These are phyloP conservation scores for Pichia deserticola DNA, from an alignment of 805 yeast species.

Conservation along the genomic window DNA sequence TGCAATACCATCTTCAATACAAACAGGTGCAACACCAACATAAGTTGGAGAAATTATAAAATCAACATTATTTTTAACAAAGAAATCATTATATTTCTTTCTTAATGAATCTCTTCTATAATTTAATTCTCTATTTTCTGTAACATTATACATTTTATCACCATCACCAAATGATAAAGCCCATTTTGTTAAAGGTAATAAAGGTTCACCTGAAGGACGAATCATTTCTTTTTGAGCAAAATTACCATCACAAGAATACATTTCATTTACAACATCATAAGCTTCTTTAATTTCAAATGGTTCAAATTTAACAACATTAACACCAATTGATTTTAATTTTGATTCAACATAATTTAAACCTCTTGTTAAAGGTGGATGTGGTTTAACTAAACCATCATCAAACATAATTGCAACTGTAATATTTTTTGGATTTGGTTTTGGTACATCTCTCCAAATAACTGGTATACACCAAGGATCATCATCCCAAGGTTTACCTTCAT, in stretches of 20 bases:
- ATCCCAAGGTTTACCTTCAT: slow-evolving; percentile 60
- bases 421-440: slow-evolving; percentile 30
- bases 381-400: slow-evolving; percentile 59
- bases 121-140: slow-evolving; percentile 52
- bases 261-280: slow-evolving; percentile 46
- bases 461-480: slow-evolving; percentile 39
- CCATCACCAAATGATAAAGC: slow-evolving; percentile 53
- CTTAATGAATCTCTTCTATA: slow-evolving; percentile 50
- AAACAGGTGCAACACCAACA: slow-evolving; percentile 64
- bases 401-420: slow-evolving; percentile 55
- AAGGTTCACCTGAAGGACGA: slow-evolving; percentile 61
- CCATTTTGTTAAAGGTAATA: slow-evolving; percentile 56
- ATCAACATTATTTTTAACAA: slow-evolving; percentile 51
- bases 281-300: slow-evolving; percentile 55
- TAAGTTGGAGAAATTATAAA: slow-evolving; percentile 62
- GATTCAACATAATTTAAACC: slow-evolving; percentile 47
- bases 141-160: slow-evolving; percentile 35
- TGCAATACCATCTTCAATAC: slow-evolving; percentile 36
- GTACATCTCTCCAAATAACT: slow-evolving; percentile 46
- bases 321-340: slow-evolving; percentile 53
- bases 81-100: slow-evolving; percentile 46
- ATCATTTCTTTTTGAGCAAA: slow-evolving; percentile 44
- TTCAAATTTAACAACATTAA: slow-evolving; percentile 45
- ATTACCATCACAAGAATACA: slow-evolving; percentile 68
- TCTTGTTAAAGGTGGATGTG: slow-evolving; percentile 58